Conservation (phyloP, 192 early-diverging fungal genomes). For the Mortierella alpina region DNA sequence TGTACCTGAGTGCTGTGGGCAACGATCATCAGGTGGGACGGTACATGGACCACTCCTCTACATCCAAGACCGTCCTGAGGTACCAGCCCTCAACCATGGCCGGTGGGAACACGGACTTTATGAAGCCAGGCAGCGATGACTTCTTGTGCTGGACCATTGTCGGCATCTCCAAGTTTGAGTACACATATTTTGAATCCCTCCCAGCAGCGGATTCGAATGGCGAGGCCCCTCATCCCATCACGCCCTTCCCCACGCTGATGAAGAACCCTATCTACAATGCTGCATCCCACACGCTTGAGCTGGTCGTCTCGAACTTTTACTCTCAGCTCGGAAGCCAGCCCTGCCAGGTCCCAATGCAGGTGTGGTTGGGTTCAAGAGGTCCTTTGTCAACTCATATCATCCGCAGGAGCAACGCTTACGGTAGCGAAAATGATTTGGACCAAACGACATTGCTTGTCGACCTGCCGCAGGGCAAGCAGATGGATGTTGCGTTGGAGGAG, state of each 20-base stretch:
- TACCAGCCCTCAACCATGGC: constrained; percentile 47
- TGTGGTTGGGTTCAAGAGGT: constrained; percentile 63
- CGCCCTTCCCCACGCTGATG: constrained; percentile 52
- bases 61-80: constrained; percentile 33
- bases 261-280: constrained; percentile 56
- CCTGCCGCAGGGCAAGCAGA: constrained; percentile 23
- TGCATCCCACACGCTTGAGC: constrained; percentile 53
- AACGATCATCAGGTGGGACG: constrained; percentile 51
- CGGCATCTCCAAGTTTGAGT: constrained; percentile 69
- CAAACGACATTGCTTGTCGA: constrained; percentile 44
- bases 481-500: constrained; percentile 19
- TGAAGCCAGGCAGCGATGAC: constrained; percentile 65
- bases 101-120: constrained; percentile 31
- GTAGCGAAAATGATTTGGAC: background rate
- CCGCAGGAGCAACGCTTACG: constrained; percentile 9
- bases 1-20: constrained; percentile 61
- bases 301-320: constrained; percentile 55
- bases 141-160: constrained; percentile 90
- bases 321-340: constrained; percentile 30
- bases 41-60: constrained; percentile 42
- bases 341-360: constrained; percentile 41
- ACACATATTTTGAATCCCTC: constrained; percentile 57
- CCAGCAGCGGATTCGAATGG: constrained; percentile 21
- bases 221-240: constrained; percentile 32
- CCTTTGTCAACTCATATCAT: constrained; percentile 53